Evolutionary conservation across 2,329 filamentous ascomycete genomes (phyloP).

Genomic region (Fusarium stilboides): DNA sequence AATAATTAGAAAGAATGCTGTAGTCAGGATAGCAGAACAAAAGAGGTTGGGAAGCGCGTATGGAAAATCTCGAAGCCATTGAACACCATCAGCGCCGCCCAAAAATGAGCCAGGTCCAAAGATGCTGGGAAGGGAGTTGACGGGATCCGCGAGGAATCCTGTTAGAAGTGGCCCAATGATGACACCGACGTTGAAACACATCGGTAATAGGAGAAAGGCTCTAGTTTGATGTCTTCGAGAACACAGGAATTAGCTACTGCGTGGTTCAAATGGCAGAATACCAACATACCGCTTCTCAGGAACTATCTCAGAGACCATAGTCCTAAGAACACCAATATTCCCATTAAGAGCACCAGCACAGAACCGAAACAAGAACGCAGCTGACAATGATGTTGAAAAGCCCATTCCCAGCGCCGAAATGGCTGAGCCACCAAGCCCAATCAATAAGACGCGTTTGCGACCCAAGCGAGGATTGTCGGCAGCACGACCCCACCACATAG

Average conservation of each 20-base stretch:
- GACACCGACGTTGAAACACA: constrained; percentile 81
- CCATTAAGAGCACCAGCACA: constrained; percentile 81
- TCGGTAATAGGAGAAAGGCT: constrained; percentile 82
- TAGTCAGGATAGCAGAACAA: constrained; percentile 64
- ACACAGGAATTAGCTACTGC: fast-evolving
- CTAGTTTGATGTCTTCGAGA: constrained; percentile 72
- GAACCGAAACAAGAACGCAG: constrained; percentile 81
- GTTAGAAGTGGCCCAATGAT: constrained; percentile 80
- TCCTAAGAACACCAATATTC: constrained; percentile 80
- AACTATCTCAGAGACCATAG: constrained; percentile 66
- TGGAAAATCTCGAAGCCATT: constrained; percentile 58
- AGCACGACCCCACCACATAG: constrained; percentile 84
- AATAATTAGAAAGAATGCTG: constrained; percentile 62
- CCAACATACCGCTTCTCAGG: constrained; percentile 27
- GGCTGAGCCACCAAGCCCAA: constrained; percentile 79
- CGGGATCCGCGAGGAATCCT: constrained; percentile 78
- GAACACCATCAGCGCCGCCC: neutral
- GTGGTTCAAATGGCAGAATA: fast-evolving
- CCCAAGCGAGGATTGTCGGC: constrained; percentile 76
- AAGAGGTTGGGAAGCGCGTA: constrained; percentile 70
- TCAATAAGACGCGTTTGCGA: constrained; percentile 82
- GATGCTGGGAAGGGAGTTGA: constrained; percentile 67
- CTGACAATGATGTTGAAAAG: constrained; percentile 74
- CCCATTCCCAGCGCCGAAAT: constrained; percentile 71
- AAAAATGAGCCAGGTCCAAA: constrained; percentile 66